Base-by-base conservation (phyloP, 192 early-diverging fungal species). In the Physocladia obscura region DNA sequence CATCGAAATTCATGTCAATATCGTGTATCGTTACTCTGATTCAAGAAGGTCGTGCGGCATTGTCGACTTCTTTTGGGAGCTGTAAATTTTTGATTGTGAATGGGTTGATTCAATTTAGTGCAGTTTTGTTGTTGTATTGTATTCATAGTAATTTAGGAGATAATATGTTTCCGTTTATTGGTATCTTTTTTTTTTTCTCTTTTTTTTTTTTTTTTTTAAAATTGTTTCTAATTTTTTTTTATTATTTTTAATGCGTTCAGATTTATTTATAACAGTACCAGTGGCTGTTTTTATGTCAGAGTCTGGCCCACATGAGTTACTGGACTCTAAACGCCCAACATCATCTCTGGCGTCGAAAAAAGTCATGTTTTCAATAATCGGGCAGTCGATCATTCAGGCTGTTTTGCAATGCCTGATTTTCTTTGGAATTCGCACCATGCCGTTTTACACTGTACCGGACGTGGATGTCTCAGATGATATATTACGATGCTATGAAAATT, bases 1-100 rank as follows among this genome's bases (percentile, higher is more conserved):
- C 96, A 0, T 94, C 93, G 51, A 86, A 87, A 49, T 89, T 85
- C 13, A 94, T 87, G 35, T 93, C 97, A 58, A 93, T 99, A 36
- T 84, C 84, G 49, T 99, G 98, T 69, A 94, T 99, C 2, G 82
- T 96, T 44, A 88, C 91, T 55, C 90, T 97, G 13, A 76, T 85
- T 58, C 87, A 91, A 57, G 95, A 99, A 68, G 98, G 98, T 26
- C 81, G 98, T 4, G 94, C 93, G 0, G 94, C 98, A 6, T 82
- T 99, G 50, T 95, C 97, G 40, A 99, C 98, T 5, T 93, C 90
- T 69, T 99, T 99, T 76, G 91, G 89, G 71, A 97, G 94, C 80
- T 98, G 98, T 89, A 96, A 99, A 83, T 99, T 91, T 76, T 97
- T 99, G 94, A 95, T 96, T 1, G 78, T 97, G 35, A 98, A 99